phyloP scores from a whole-genome alignment of 306 rosid species.

The Cyamopsis tetragonoloba region DNA sequence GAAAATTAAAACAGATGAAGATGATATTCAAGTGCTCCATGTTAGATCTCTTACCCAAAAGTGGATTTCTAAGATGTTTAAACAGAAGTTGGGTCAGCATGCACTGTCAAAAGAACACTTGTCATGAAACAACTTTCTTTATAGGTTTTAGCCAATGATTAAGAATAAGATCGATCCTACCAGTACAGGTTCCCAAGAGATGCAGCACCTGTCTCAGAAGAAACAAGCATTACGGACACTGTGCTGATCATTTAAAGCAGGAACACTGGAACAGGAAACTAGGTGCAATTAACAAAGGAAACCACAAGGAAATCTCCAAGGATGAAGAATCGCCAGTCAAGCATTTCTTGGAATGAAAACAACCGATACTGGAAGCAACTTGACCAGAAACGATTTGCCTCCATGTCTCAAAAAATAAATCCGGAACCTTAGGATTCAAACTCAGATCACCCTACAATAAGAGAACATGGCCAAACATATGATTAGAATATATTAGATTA shows the following conservation, averaged over 20 bases:
- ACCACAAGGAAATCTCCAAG: conserved; percentile 82
- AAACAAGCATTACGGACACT: conserved; percentile 64
- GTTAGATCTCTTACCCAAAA: conserved; percentile 45
- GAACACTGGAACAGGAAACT: conserved; percentile 62
- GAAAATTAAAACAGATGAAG: not conserved
- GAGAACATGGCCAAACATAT: conserved; percentile 3
- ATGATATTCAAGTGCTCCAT: not conserved
- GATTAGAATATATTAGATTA: not conserved
- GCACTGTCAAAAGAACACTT: conserved; percentile 41
- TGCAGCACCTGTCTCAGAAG: conserved; percentile 72
- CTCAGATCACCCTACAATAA: conserved; percentile 48
- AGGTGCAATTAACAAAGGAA: conserved; percentile 93
- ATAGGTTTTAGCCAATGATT: not conserved
- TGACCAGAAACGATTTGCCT: conserved; percentile 58
- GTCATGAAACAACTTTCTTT: conserved; percentile 17
- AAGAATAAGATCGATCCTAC: conserved; percentile 45
- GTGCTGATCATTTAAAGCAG: conserved; percentile 67
- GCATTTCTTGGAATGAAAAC: conserved; percentile 82
- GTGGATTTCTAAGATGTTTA: conserved; percentile 42
- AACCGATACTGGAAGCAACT: conserved; percentile 69
- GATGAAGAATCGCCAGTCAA: conserved; percentile 75
- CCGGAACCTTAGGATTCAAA: conserved; percentile 46
- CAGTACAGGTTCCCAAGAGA: conserved; percentile 63
- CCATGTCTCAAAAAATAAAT: conserved; percentile 65
- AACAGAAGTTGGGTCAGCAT: conserved; percentile 62